phyloP scores from a whole-genome alignment of 2,329 filamentous ascomycete genomes.

The Trichoderma simmonsii region DNA sequence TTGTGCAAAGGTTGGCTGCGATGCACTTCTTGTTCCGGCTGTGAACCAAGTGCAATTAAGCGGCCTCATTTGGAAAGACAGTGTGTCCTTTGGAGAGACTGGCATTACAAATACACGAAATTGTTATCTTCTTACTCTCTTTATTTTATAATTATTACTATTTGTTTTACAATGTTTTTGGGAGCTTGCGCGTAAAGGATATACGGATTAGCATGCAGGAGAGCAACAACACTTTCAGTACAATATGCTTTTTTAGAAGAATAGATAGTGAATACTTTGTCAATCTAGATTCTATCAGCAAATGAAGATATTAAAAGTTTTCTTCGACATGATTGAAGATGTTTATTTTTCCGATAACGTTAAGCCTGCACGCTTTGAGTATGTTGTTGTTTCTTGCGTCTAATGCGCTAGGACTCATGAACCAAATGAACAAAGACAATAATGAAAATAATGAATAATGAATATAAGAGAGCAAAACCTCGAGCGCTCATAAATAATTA shows the following conservation, averaged over 20 bases:
- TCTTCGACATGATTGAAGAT: background rate
- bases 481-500: background rate
- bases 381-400: too few species aligned
- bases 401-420: fast-evolving
- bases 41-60: background rate
- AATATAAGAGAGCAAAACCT: background rate
- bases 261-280: background rate
- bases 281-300: background rate
- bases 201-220: background rate
- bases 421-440: background rate
- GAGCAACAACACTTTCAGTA: background rate
- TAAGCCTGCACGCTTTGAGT: background rate
- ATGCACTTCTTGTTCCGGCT: background rate
- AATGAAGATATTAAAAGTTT: fast-evolving
- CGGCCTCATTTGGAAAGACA: background rate
- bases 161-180: background rate
- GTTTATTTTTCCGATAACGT: background rate
- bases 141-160: background rate
- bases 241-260: background rate
- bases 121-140: background rate
- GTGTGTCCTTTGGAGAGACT: too few species aligned
- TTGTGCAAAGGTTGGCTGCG: background rate
- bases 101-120: background rate
- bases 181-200: background rate
- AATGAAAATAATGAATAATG: background rate